Evolutionary conservation across 805 yeast species (phyloP).

Genomic region (Suhomyces prunicola): DNA sequence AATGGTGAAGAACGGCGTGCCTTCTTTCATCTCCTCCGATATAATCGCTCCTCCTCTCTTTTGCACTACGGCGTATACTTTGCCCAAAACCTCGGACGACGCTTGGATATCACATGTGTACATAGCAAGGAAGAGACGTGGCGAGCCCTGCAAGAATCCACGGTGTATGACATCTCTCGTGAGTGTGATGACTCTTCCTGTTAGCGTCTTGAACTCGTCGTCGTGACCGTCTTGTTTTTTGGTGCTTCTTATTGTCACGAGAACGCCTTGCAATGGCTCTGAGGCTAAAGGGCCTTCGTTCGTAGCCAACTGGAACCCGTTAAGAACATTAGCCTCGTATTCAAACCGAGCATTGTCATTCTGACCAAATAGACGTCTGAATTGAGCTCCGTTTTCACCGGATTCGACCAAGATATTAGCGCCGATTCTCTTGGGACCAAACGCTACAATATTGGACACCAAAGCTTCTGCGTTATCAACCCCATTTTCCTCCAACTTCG

Average conservation of each 20-base stretch:
- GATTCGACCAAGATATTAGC: constrained; percentile 70
- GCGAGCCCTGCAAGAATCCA: constrained; percentile 76
- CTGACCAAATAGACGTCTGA: constrained; percentile 25
- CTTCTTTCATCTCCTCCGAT: constrained; percentile 95
- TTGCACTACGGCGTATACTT: constrained; percentile 92
- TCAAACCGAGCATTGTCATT: constrained; percentile 22
- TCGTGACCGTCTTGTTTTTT: constrained; percentile 36
- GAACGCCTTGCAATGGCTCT: constrained; percentile 84
- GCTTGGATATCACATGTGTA: constrained; percentile 95
- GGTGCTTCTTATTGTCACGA: constrained; percentile 39
- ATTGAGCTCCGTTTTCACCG: constrained; percentile 23
- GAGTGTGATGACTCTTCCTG: constrained; percentile 72
- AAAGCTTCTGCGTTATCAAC: constrained; percentile 19
- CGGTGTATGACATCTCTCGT: constrained; percentile 72
- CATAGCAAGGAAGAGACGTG: constrained; percentile 88
- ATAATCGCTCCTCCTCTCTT: constrained; percentile 79
- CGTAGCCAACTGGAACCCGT: constrained; percentile 83
- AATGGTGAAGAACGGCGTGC: constrained; percentile 92
- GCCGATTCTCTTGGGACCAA: constrained; percentile 78
- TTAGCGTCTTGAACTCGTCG: constrained; percentile 39
- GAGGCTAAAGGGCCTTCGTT: constrained; percentile 84
- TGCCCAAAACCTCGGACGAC: constrained; percentile 89
- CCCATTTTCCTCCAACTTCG: constrained; percentile 13
- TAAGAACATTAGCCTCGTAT: constrained; percentile 60
- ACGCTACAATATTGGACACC: constrained; percentile 46